phyloP scores from a whole-genome alignment of 2,329 filamentous ascomycete genomes.

The Colletotrichum cordylinicola region DNA sequence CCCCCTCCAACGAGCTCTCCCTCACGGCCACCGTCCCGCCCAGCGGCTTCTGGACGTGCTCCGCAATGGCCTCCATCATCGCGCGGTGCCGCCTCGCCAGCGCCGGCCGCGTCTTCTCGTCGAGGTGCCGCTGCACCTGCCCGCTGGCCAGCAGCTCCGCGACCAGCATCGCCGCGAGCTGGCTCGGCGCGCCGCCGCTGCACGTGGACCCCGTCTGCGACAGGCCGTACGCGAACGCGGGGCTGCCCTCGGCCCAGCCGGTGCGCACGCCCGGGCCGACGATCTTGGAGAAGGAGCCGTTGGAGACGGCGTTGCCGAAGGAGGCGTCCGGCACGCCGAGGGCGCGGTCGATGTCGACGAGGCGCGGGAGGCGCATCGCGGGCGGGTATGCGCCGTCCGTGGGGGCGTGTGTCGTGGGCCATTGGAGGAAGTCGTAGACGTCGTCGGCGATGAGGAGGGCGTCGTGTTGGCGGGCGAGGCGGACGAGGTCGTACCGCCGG shows the following conservation, averaged over 20 bases:
- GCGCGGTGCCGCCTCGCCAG: slow-evolving; percentile 50
- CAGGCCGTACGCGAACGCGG: slow-evolving; percentile 56
- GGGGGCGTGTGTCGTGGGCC: slow-evolving; percentile 53
- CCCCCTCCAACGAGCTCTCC: slow-evolving; percentile 37
- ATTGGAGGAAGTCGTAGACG: slow-evolving; percentile 92
- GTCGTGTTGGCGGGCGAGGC: slow-evolving; percentile 79
- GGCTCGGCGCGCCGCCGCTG: slow-evolving; percentile 63
- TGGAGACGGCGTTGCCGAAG: slow-evolving; percentile 84
- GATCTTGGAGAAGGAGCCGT: slow-evolving; percentile 91
- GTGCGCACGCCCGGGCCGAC: slow-evolving; percentile 80
- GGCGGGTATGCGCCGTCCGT: slow-evolving; percentile 34
- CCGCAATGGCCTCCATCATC: slow-evolving; percentile 64
- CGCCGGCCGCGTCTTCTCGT: slow-evolving; percentile 45
- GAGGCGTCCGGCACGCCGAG: slow-evolving; percentile 58
- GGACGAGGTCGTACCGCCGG: slow-evolving; percentile 72
- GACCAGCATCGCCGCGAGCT: slow-evolving; percentile 59
- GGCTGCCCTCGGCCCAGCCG: slow-evolving; percentile 84
- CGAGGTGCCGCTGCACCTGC: slow-evolving; percentile 49
- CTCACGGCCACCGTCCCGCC: slow-evolving; percentile 52
- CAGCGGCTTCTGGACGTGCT: slow-evolving; percentile 62
- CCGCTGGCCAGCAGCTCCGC: slow-evolving; percentile 52
- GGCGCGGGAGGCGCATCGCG: slow-evolving; percentile 66
- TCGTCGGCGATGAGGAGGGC: slow-evolving; percentile 89
- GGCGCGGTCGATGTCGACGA: slow-evolving; percentile 79
- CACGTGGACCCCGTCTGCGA: slow-evolving; percentile 58